Evolutionary conservation across 306 rosid genomes (phyloP), one percentile per base, ranked within the genome.

Genomic region (Cucurbita ficifolia): DNA sequence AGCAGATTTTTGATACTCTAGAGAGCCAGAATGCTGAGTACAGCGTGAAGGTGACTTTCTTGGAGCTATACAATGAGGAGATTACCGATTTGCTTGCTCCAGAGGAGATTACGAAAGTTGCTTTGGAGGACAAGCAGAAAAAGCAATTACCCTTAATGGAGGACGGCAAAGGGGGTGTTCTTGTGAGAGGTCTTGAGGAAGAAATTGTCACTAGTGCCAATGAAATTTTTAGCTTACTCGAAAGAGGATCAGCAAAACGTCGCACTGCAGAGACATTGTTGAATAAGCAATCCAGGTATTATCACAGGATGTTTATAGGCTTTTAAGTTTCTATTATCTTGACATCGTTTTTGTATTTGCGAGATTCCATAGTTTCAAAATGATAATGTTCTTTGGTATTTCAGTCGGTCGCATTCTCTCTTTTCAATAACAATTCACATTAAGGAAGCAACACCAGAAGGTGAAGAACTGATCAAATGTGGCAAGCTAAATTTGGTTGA

Each of bases 81-180:
- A 93, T 93, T 13, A 93, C 96, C 12, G 98, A 93, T 75, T 81
- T 93, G 70, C 98, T 93, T 79, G 98, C 98, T 17, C 98, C 96
- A 0, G 98, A 93, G 71, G 98, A 93, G 65, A 49, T 93, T 61
- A 86, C 89, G 5, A 88, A 87, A 72, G 89, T 75, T 75, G 54
- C 75, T 71, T 75, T 76, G 83, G 98, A 92, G 83, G 98, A 92
- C 57, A 92, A 88, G 89, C 96, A 88, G 65, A 92, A 86, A 33
- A 92, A 90, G 81, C 96, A 82, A 86, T 85, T 92, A 74, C 98
- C 98, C 70, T 81, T 92, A 6, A 92, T 92, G 98, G 98, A 92
- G 82, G 96, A 92, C 81, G 98, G 98, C 40, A 92, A 92, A 84
- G 96, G 98, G 62, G 98, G 98, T 60, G 98, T 92, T 75, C 96